Conservation (phyloP, 1,284 basidiomycete genomes). For the Trichosporon ovoides region DNA sequence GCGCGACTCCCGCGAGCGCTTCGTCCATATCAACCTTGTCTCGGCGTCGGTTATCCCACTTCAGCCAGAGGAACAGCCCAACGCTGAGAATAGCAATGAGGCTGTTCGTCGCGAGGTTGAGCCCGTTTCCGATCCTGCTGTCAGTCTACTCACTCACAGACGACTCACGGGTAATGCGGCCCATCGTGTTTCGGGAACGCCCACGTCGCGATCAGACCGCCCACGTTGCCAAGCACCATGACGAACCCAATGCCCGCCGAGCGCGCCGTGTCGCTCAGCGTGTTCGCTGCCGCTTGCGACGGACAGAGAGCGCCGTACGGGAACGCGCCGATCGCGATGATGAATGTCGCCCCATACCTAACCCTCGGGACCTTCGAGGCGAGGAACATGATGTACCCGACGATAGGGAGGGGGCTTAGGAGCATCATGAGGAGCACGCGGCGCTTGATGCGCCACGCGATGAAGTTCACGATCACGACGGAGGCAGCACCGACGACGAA, state of each 20-base stretch:
- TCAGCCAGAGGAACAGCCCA: conserved; percentile 9
- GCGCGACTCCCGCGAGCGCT: conserved; percentile 4
- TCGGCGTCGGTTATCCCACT: conserved; percentile 17
- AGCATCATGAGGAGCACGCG: conserved; percentile 14
- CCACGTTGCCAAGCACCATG: conserved; percentile 8
- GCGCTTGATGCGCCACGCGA: not conserved
- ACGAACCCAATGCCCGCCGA: not conserved
- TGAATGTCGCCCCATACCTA: conserved; percentile 10
- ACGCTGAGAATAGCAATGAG: conserved; percentile 12
- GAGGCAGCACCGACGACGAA: conserved; percentile 37
- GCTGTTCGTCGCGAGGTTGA: conserved; percentile 15
- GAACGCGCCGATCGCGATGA: conserved; percentile 9
- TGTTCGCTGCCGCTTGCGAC: conserved; percentile 10
- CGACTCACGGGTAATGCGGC: conserved; percentile 13
- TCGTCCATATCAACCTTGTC: conserved; percentile 8
- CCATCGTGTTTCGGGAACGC: not conserved
- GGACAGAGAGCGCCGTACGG: conserved; percentile 7
- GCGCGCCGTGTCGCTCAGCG: conserved; percentile 8
- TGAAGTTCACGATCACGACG: conserved; percentile 6
- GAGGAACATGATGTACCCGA: conserved; percentile 36
- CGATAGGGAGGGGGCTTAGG: conserved; percentile 33
- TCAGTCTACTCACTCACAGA: not conserved
- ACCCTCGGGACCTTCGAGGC: conserved; percentile 7
- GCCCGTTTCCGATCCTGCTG: conserved; percentile 19
- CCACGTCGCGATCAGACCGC: conserved; percentile 11